Conservation (phyloP, 768 basidiomycete species). For the Holtermanniella nyarrowii region DNA sequence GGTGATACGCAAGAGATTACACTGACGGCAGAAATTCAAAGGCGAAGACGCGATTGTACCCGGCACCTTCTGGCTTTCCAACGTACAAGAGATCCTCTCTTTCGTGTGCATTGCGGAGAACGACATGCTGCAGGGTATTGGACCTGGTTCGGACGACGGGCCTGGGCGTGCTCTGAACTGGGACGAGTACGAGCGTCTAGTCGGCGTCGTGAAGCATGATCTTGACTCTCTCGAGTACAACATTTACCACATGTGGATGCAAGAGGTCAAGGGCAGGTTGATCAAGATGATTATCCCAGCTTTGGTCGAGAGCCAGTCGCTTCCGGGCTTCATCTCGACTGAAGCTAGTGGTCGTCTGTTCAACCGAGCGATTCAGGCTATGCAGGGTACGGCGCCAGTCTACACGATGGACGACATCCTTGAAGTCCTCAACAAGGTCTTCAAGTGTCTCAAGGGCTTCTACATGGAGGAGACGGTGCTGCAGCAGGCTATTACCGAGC, state of each 20-base stretch:
- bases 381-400: slow-evolving; percentile 60
- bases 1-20: slow-evolving; percentile 35
- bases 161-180: slow-evolving; percentile 73
- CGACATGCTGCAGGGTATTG: slow-evolving; percentile 96
- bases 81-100: slow-evolving; percentile 97
- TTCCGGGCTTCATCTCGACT: slow-evolving; percentile 93
- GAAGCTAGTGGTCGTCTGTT: slow-evolving; percentile 89
- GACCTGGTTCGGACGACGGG: slow-evolving; percentile 69
- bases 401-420: slow-evolving; percentile 97
- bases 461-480: slow-evolving; percentile 96
- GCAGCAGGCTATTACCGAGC: slow-evolving; percentile 78
- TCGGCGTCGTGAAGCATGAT: slow-evolving; percentile 97
- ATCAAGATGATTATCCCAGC: slow-evolving; percentile 99
- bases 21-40: slow-evolving; percentile 48
- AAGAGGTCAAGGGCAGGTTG: slow-evolving; percentile 90
- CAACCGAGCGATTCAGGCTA: slow-evolving; percentile 79
- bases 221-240: slow-evolving; percentile 98
- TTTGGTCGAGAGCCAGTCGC: slow-evolving; percentile 89
- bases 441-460: slow-evolving; percentile 95
- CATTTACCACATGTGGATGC: slow-evolving; percentile 99
- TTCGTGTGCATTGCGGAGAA: slow-evolving; percentile 98
- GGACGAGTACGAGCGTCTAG: slow-evolving; percentile 90
- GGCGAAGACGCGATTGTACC: slow-evolving; percentile 93
- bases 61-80: slow-evolving; percentile 99
- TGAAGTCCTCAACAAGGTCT: slow-evolving; percentile 91